Percentiles rank a stretch among this genome's conserved stretches.
These are phyloP conservation scores for Powellomyces hirtus DNA, from an alignment of 192 early-diverging fungal species.

Conservation along the genomic window DNA sequence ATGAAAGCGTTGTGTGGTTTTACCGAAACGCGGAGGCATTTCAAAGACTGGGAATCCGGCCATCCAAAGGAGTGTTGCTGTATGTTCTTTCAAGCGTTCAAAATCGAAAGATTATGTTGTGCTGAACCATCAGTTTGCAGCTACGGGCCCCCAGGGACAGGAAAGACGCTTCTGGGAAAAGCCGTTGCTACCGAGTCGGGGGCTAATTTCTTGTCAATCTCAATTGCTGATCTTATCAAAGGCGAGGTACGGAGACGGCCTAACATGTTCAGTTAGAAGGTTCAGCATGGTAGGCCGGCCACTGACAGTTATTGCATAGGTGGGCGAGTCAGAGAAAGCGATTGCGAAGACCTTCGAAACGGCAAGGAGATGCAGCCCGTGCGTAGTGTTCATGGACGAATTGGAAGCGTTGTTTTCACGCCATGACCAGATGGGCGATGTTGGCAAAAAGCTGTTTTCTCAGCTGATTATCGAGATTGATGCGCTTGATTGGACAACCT, in stretches of 20 bases:
- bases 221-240: slow-evolving; percentile 80
- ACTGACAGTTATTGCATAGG: too few relatives aligned
- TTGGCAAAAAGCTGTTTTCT: slow-evolving; percentile 58
- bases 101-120: slow-evolving; percentile 3
- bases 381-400: slow-evolving; percentile 92
- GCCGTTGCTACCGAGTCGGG: slow-evolving; percentile 78
- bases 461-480: slow-evolving; percentile 82
- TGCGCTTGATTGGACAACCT: slow-evolving; percentile 44
- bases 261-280: too few relatives aligned
- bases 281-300: neutral
- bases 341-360: slow-evolving; percentile 69
- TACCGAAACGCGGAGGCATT: slow-evolving; percentile 65
- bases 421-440: slow-evolving; percentile 64
- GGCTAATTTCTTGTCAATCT: slow-evolving; percentile 77
- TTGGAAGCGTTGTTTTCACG: slow-evolving; percentile 84
- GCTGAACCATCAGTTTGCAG: slow-evolving; percentile 15
- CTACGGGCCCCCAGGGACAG: slow-evolving; percentile 86
- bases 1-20: slow-evolving; percentile 80
- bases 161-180: slow-evolving; percentile 87
- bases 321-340: slow-evolving; percentile 94
- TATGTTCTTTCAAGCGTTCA: slow-evolving; percentile 28
- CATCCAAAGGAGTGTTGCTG: slow-evolving; percentile 80
- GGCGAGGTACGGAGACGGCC: slow-evolving; percentile 69
- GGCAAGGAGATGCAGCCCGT: slow-evolving; percentile 69
- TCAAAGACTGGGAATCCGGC: slow-evolving; percentile 62